Conservation (phyloP, 2,329 filamentous ascomycete genomes). For the Penicillium frequentans region DNA sequence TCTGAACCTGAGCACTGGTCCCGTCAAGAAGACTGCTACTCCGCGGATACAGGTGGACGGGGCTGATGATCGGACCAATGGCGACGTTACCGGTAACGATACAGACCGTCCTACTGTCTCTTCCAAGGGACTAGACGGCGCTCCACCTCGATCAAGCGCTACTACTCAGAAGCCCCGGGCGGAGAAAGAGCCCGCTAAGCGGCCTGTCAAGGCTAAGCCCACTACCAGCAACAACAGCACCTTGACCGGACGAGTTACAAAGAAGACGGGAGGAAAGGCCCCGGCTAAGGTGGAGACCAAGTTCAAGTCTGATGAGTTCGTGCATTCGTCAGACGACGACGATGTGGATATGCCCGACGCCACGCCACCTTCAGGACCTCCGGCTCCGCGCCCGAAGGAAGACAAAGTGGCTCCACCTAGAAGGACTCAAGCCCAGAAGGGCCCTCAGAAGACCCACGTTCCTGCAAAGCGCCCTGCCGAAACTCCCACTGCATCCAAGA, state of each 20-base stretch:
- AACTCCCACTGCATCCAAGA: conserved; percentile 27
- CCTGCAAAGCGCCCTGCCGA: conserved; percentile 18
- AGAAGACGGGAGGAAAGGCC: conserved; percentile 46
- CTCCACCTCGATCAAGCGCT: conserved; percentile 27
- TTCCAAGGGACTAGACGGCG: conserved; percentile 27
- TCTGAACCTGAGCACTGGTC: conserved; percentile 51
- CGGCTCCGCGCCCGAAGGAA: conserved; percentile 19
- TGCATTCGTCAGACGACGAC: conserved; percentile 54
- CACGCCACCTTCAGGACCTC: conserved; percentile 16
- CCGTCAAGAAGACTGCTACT: conserved; percentile 39
- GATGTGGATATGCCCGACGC: conserved; percentile 44
- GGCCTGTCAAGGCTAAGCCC: conserved; percentile 47
- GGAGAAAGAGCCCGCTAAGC: conserved; percentile 38
- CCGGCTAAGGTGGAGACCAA: conserved; percentile 43
- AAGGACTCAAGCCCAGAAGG: conserved; percentile 10
- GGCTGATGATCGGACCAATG: conserved; percentile 31
- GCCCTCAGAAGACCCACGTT: conserved; percentile 15
- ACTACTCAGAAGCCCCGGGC: conserved; percentile 29
- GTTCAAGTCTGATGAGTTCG: conserved; percentile 56
- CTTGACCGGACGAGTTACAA: conserved; percentile 43
- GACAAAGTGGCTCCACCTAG: conserved; percentile 17
- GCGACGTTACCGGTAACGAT: conserved; percentile 37
- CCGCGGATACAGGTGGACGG: conserved; percentile 40
- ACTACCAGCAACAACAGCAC: conserved; percentile 49
- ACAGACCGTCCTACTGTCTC: conserved; percentile 33